Evolutionary conservation across 805 yeast genomes (phyloP).

Genomic region (Candida boidinii): DNA sequence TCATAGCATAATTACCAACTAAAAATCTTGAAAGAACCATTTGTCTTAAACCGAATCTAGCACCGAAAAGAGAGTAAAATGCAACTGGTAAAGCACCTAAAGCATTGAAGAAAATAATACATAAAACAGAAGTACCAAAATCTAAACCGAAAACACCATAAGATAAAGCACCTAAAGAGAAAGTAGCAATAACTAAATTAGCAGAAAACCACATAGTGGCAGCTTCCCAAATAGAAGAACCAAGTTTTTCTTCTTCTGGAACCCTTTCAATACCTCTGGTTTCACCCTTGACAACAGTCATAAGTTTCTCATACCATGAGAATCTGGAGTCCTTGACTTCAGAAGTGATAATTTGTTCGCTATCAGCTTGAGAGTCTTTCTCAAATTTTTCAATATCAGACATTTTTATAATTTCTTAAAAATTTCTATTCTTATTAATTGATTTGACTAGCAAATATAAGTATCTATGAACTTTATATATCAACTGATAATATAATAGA

Average conservation of each 20-base stretch:
- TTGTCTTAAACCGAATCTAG: slow-evolving; percentile 80
- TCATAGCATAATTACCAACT: slow-evolving; percentile 66
- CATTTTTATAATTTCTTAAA: no score
- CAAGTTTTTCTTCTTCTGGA: slow-evolving; percentile 70
- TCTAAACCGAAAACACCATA: slow-evolving; percentile 52
- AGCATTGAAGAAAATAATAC: slow-evolving; percentile 63
- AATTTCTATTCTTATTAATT: no score
- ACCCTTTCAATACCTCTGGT: slow-evolving; percentile 75
- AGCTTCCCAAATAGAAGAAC: slow-evolving; percentile 56
- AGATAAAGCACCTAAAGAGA: slow-evolving; percentile 68
- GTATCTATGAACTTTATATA: no score
- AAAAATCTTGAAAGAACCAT: slow-evolving; percentile 74
- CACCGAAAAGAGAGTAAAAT: slow-evolving; percentile 74
- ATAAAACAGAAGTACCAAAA: slow-evolving; percentile 63
- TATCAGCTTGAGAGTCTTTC: no score
- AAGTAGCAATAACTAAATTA: slow-evolving; percentile 79
- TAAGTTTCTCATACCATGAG: slow-evolving; percentile 14
- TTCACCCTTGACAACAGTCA: slow-evolving; percentile 35
- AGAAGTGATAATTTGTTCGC: no score
- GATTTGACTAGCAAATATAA: no score
- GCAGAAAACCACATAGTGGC: slow-evolving; percentile 91
- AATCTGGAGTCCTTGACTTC: slow-evolving; percentile 9
- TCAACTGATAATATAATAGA: no score
- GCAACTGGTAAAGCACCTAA: slow-evolving; percentile 79
- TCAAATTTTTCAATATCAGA: no score